phyloP scores from a whole-genome alignment of 2,329 filamentous ascomycete genomes.

The Anthostomella pinea region DNA sequence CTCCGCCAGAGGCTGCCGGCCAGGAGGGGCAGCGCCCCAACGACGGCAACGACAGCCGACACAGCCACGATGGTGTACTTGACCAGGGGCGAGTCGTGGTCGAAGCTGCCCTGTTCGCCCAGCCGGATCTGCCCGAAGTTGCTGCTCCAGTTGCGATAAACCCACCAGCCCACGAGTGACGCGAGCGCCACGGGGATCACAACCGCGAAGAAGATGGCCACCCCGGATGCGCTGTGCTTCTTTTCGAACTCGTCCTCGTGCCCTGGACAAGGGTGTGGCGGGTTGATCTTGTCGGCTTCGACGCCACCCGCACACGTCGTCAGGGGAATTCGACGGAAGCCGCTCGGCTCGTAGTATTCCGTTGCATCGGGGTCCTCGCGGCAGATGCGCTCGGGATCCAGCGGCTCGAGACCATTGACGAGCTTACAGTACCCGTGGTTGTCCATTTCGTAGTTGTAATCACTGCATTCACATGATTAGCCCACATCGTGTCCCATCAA shows the following conservation, averaged over 20 bases:
- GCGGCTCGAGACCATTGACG: conserved; percentile 67
- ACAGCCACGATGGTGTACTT: conserved; percentile 76
- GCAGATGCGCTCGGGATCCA: conserved; percentile 51
- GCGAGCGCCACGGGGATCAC: conserved; percentile 72
- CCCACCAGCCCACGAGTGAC: conserved; percentile 73
- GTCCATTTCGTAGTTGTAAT: conserved; percentile 88
- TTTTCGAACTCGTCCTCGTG: conserved; percentile 78
- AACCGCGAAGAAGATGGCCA: conserved; percentile 82
- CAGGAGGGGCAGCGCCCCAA: conserved; percentile 66
- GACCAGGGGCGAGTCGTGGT: conserved; percentile 73
- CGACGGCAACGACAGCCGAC: conserved; percentile 60
- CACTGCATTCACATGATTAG: conserved; percentile 50
- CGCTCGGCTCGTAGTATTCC: conserved; percentile 81
- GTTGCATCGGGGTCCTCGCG: conserved; percentile 61
- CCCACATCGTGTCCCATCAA: conserved; percentile 14
- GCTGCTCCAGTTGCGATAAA: conserved; percentile 79
- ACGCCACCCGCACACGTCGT: conserved; percentile 79
- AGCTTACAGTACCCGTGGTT: conserved; percentile 73
- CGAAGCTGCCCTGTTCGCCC: conserved; percentile 66
- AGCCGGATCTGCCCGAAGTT: conserved; percentile 92
- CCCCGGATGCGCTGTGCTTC: conserved; percentile 66
- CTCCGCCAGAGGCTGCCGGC: conserved; percentile 69
- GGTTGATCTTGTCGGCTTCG: conserved; percentile 67
- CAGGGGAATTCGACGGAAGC: conserved; percentile 85
- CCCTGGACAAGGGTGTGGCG: conserved; percentile 65